Conservation (phyloP, 176 grass and related monocot species). For the Poa pratensis region DNA sequence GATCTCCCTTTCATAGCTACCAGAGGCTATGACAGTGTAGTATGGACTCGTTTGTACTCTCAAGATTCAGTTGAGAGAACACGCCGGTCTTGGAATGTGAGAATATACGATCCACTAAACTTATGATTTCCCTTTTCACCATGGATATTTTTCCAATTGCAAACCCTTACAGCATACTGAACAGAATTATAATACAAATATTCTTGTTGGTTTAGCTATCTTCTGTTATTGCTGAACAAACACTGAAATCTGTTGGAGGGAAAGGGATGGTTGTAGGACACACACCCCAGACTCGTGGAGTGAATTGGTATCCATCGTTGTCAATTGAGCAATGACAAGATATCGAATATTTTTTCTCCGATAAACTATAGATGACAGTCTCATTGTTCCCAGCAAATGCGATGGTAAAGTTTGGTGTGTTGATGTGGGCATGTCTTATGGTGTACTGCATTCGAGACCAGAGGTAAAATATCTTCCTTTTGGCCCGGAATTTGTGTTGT, state of each 20-base stretch:
- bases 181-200: slow-evolving; percentile 19
- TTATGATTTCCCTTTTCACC: not conserved
- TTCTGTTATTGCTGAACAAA: slow-evolving; percentile 71
- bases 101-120: slow-evolving; percentile 14
- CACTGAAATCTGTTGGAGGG: slow-evolving; percentile 68
- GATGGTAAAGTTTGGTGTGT: slow-evolving; percentile 86
- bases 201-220: slow-evolving; percentile 65
- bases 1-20: slow-evolving; percentile 84
- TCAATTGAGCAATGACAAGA: not conserved
- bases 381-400: slow-evolving; percentile 71
- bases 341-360: not conserved
- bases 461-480: slow-evolving; percentile 64
- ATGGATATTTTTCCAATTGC: not conserved
- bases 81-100: slow-evolving; percentile 54
- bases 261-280: slow-evolving; percentile 96
- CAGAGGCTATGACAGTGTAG: slow-evolving; percentile 91
- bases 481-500: not conserved
- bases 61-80: slow-evolving; percentile 56
- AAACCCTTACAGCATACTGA: not conserved
- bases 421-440: slow-evolving; percentile 95
- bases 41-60: slow-evolving; percentile 89
- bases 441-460: slow-evolving; percentile 80
- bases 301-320: slow-evolving; percentile 65
- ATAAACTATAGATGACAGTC: slow-evolving; percentile 17
- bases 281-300: slow-evolving; percentile 80